Base-by-base conservation (phyloP, 768 basidiomycete genomes). In the Lactifluus echinatus region DNA sequence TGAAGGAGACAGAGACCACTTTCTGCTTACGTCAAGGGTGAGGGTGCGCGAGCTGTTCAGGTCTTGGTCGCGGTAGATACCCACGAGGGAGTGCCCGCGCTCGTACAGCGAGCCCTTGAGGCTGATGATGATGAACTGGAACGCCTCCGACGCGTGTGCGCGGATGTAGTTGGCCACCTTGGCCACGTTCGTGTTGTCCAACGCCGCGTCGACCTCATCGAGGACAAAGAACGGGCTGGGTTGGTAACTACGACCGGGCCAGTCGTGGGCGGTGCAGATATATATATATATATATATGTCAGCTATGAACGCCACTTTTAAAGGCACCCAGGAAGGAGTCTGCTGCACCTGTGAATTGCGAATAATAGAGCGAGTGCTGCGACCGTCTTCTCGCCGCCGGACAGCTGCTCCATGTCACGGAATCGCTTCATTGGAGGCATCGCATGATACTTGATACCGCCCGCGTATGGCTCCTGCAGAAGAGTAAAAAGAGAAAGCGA, bases 341-440 rank as follows among this genome's bases (percentile, higher is more conserved):
- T 19, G 2, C 17, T 19, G 53, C 19, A 87, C 92, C 89, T 93
- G 71, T 99, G 95, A 53, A 98, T 95, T 4, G 96, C 94, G 64
- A 98, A 97, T 31, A 98, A 77, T 19, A 99, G 76, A 1, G 95
- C 95, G n/a, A 98, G 74, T 5, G 95, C 95, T 6, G 96, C 96
- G 47, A 98, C 94, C 0, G 96, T 98, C 75, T 98, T 97, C 70
- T 99, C 96, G 21, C 95, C 96, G 53, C 95, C 96, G 0, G 94
- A 98, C 14, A 98, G 76, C 69, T 98, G 95, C 57, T 97, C 94
- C 94, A 98, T 98, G 68, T 98, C 96, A 60, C 94, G 81, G 79
- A 98, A 98, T 2, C 93, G 88, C 70, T 99, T 99, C 87, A 97
- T 95, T 0, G 96, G 96, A 0, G 96, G 96, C 96, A 98, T 99